A percentile compares a stretch with the other conserved stretches of the same genome.
Conservation (phyloP, 805 yeast genomes). For the Saccharomycopsis sp. region DNA sequence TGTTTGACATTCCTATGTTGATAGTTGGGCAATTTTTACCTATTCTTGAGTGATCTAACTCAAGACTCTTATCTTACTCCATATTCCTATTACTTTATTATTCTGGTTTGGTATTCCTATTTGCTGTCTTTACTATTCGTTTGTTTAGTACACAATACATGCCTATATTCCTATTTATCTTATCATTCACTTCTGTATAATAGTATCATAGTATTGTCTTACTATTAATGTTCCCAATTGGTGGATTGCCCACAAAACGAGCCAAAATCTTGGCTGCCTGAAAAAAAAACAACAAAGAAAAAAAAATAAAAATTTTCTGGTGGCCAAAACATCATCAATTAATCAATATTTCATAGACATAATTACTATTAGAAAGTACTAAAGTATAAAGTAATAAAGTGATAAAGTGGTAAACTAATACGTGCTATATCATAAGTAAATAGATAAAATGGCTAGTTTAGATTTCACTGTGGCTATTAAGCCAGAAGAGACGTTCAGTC, state of each 20-base stretch:
- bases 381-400: no score
- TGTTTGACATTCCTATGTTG: constrained; percentile 78
- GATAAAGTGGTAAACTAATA: neutral
- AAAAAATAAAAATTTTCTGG: neutral
- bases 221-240: neutral
- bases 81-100: neutral
- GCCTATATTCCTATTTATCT: no score
- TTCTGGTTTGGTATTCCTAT: neutral
- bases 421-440: neutral
- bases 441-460: constrained; percentile 33
- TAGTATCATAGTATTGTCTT: no score
- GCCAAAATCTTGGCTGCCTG: neutral
- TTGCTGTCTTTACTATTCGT: neutral
- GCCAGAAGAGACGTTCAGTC: constrained; percentile 46
- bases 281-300: neutral
- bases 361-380: no score
- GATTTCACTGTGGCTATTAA: constrained; percentile 37
- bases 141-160: neutral
- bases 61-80: neutral
- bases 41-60: constrained; percentile 32
- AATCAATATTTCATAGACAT: neutral
- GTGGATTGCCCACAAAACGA: neutral
- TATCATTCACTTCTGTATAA: no score
- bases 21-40: constrained; percentile 79
- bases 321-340: neutral